Evolutionary conservation across 768 basidiomycete genomes (phyloP).

Genomic region (Leucogyrophana mollusca): DNA sequence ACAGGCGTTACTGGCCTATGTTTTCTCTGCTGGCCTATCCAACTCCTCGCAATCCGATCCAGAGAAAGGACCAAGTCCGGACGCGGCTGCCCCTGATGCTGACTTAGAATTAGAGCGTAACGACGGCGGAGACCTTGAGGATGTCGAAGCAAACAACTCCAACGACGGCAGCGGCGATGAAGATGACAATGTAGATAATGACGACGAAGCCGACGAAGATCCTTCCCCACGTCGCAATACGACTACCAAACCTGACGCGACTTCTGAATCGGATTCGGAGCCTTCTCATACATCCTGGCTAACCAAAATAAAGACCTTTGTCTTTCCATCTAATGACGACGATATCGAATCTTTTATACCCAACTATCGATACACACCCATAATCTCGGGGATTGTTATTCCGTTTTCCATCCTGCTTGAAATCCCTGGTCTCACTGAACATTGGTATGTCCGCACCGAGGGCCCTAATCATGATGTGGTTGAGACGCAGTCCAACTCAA

Average conservation of each 20-base stretch:
- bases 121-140: not conserved
- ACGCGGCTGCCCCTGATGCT: not conserved
- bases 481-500: slow-evolving; percentile 51
- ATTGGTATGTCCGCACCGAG: slow-evolving; percentile 67
- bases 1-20: not conserved
- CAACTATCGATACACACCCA: slow-evolving; percentile 62
- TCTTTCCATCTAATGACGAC: slow-evolving; percentile 18
- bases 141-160: not conserved
- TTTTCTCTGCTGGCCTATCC: not conserved
- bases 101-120: not conserved
- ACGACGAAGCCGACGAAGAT: not conserved
- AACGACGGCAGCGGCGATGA: not conserved
- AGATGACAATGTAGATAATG: not conserved
- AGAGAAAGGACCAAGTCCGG: not conserved
- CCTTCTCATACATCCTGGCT: not conserved
- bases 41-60: not conserved
- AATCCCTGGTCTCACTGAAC: slow-evolving; percentile 76
- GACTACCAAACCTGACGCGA: not conserved
- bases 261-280: not conserved
- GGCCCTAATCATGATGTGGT: slow-evolving; percentile 35
- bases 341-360: slow-evolving; percentile 40
- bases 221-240: not conserved
- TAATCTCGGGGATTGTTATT: slow-evolving; percentile 64
- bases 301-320: not conserved
- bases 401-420: slow-evolving; percentile 82